Base-by-base conservation (phyloP, 257 asterid species). In the Solanum microdontum region DNA sequence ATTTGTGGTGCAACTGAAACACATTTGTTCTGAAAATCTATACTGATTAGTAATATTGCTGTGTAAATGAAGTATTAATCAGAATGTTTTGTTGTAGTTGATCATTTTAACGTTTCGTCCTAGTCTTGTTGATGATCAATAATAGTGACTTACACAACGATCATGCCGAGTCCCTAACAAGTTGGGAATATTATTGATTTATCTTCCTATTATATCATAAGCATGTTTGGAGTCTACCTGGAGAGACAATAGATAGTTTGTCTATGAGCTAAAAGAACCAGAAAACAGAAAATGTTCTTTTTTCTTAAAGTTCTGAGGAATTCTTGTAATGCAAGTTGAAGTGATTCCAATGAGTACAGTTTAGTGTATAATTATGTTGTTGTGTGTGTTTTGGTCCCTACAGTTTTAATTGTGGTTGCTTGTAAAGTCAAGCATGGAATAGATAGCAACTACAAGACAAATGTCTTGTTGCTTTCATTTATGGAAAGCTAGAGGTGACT, bases 291-390 rank as follows among this genome's bases (percentile, higher is more conserved):
- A 34, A 34, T 73, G 48, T 73, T 72, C 34, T 26, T 70, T 69
- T 6, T 32, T 32, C 45, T 8, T 17, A 21, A 3, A 34, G 82
- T 74, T 74, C 15, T 23, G 60, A 34, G 26, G 32, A 34, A 58
- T 86, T 87, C 87, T 88, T 88, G 77, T 79, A 87, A 37, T 86
- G 88, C 85, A 87, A 84, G 88, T 89, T 84, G 74, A 12, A 33
- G 19, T 40, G 86, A 86, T 64, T 73, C 83, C 40, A n/a, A 58
- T 43, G 58, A 66, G 19, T 10, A 14, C 48, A 62, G 51, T 73
- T 26, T 34, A 14, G 23, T 32, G n/a, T 34, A 69, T 85, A 87
- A 51, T 21, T 82, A 58, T 28, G 14, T 36, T 26, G 13, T 36
- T 7, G n/a, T 24, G 55, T 28, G 8, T 10, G 87, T 11, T 84